Percentiles rank a stretch among this genome's conserved stretches.
phyloP scores from a whole-genome alignment of 345 rosid species.

The Citrus mangshanensis region DNA sequence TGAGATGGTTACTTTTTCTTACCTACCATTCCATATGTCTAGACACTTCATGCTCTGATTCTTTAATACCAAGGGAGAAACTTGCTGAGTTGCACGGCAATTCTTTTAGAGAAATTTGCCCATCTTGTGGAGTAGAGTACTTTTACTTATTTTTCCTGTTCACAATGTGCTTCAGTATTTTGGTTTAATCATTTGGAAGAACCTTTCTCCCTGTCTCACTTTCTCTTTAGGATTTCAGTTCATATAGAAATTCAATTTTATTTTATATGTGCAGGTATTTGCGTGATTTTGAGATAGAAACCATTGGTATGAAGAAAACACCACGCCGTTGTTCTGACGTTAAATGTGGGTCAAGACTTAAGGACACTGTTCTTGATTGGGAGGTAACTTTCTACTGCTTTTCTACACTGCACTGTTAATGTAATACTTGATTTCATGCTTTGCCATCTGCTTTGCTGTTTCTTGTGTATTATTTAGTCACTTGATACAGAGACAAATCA shows the following conservation, averaged over 20 bases:
- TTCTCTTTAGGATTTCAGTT: neutral
- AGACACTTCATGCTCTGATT: conserved; percentile 2
- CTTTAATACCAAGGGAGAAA: conserved; percentile 81
- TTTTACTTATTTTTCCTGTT: conserved; percentile 36
- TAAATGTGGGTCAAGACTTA: conserved; percentile 79
- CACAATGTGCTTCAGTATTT: neutral
- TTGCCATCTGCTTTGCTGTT: neutral
- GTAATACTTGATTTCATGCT: neutral
- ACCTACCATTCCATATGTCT: neutral
- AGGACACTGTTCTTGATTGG: conserved; percentile 97
- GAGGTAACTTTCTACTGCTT: conserved; percentile 50
- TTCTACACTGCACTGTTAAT: too few relatives aligned
- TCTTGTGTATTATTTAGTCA: neutral
- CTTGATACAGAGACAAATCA: neutral
- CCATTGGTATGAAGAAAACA: conserved; percentile 92
- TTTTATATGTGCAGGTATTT: conserved; percentile 48
- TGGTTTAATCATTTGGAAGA: neutral
- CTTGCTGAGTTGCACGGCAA: conserved; percentile 93
- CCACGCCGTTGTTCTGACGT: conserved; percentile 63
- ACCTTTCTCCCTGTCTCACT: neutral
- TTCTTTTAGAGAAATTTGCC: conserved; percentile 87
- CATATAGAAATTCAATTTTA: neutral
- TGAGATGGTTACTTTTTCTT: neutral
- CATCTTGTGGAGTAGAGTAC: conserved; percentile 84
- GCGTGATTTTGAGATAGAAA: conserved; percentile 93